These are phyloP conservation scores for Microcyclosporella mali DNA, from an alignment of 2,329 filamentous ascomycete species.

Conservation along the genomic window DNA sequence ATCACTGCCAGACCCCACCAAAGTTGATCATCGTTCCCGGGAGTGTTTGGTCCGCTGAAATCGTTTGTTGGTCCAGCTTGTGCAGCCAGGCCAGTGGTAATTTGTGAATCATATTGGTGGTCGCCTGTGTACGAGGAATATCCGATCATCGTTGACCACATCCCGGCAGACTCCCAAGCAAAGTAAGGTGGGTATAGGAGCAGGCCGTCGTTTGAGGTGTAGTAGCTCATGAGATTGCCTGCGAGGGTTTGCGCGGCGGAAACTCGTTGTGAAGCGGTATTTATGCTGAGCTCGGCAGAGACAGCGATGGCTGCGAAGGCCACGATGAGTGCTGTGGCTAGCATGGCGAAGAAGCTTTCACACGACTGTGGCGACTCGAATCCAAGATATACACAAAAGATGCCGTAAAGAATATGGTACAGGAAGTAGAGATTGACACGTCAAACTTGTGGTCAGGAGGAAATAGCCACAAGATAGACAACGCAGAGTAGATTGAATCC, in stretches of 20 bases:
- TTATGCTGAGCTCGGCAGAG: background rate
- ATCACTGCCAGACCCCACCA: constrained; percentile 80
- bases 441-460: too few species aligned
- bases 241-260: background rate
- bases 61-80: constrained; percentile 55
- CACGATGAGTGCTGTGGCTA: background rate
- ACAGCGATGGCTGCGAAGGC: background rate
- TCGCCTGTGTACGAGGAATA: constrained; percentile 63
- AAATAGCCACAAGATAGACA: too few species aligned
- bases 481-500: too few species aligned
- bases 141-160: constrained; percentile 62
- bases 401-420: too few species aligned
- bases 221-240: constrained; percentile 2
- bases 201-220: background rate
- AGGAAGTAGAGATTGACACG: too few species aligned
- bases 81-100: constrained; percentile 54
- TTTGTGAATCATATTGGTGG: constrained; percentile 53
- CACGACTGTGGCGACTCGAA: too few species aligned
- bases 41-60: constrained; percentile 44
- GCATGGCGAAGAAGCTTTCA: too few species aligned
- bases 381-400: too few species aligned
- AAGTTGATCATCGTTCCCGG: constrained; percentile 53
- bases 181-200: constrained; percentile 26
- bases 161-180: constrained; percentile 60
- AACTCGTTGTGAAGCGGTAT: background rate